Evolutionary conservation across 1,284 basidiomycete species (phyloP).

Genomic region (Tylopilus sp.): DNA sequence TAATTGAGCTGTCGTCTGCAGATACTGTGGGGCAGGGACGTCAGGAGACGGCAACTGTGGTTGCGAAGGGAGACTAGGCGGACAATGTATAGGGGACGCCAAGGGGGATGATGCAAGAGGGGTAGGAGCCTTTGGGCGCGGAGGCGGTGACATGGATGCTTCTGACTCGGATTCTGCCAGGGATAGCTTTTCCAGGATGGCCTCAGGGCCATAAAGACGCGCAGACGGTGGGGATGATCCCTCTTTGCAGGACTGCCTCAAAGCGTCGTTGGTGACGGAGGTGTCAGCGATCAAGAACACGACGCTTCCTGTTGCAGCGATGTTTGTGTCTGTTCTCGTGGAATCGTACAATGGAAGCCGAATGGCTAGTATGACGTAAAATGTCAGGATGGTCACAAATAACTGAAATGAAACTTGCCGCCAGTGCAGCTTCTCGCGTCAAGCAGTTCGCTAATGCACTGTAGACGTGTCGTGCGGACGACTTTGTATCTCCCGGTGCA

Average conservation of each 20-base stretch:
- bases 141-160: slow-evolving; percentile 19
- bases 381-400: slow-evolving; percentile 27
- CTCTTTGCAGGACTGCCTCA: slow-evolving; percentile 13
- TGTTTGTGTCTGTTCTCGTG: slow-evolving; percentile 29
- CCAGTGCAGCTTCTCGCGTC: slow-evolving; percentile 28
- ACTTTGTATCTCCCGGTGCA: slow-evolving; percentile 27
- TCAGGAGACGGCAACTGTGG: slow-evolving; percentile 12
- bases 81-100: slow-evolving; percentile 14
- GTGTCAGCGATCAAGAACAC: slow-evolving; percentile 25
- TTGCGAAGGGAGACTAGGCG: slow-evolving; percentile 16
- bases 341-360: slow-evolving; percentile 35
- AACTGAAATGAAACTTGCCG: slow-evolving; percentile 33
- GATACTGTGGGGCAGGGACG: slow-evolving; percentile 26
- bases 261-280: slow-evolving; percentile 14
- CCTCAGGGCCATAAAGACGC: slow-evolving; percentile 19
- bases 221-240: slow-evolving; percentile 12
- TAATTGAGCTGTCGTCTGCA: slow-evolving; percentile 26
- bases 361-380: slow-evolving; percentile 30
- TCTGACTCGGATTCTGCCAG: slow-evolving; percentile 19
- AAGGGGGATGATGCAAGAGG: slow-evolving; percentile 15
- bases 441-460: slow-evolving; percentile 23
- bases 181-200: slow-evolving; percentile 22
- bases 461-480: slow-evolving; percentile 31
- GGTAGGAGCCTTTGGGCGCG: slow-evolving; percentile 18
- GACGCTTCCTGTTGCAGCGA: slow-evolving; percentile 26